Evolutionary conservation across 2,329 filamentous ascomycete species (phyloP).

Genomic region (Trichocomaceae sp.): DNA sequence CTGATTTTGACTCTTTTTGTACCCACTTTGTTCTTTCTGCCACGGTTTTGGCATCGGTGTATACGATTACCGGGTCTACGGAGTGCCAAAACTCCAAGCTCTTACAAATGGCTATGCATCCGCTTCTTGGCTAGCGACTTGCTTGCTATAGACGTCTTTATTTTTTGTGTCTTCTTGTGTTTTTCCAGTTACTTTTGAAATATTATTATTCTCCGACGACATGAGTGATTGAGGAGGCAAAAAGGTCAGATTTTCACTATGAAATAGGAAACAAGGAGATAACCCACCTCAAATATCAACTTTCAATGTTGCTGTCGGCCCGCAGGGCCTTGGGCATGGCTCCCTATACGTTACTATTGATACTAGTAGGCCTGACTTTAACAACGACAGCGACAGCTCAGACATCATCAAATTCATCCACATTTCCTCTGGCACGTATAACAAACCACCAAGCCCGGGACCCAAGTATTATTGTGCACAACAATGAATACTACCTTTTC

Average conservation of each 20-base stretch:
- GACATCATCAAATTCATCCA: not conserved
- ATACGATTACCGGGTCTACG: not conserved
- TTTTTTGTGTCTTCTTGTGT: not conserved
- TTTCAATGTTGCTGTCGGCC: not conserved
- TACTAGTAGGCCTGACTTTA: not conserved
- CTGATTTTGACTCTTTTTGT: not conserved
- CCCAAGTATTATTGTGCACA: slow-evolving; percentile 10
- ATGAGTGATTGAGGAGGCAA: not conserved
- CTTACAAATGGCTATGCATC: not conserved
- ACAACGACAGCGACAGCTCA: not conserved
- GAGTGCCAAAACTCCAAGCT: not conserved
- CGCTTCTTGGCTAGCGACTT: not conserved
- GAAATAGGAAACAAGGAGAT: not conserved
- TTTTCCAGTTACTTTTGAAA: not conserved
- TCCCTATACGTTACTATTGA: not conserved
- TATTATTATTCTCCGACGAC: not conserved
- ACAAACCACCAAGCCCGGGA: slow-evolving; percentile 9
- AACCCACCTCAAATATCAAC: too few species aligned
- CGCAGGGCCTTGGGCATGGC: not conserved
- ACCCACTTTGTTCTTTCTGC: not conserved
- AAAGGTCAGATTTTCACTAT: not conserved
- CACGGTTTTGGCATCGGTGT: not conserved
- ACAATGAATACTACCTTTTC: slow-evolving; percentile 12
- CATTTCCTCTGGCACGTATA: slow-evolving; percentile 4
- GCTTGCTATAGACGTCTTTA: not conserved